Conservation (phyloP, 345 rosid species). For the Pseudoturritis turrita region DNA sequence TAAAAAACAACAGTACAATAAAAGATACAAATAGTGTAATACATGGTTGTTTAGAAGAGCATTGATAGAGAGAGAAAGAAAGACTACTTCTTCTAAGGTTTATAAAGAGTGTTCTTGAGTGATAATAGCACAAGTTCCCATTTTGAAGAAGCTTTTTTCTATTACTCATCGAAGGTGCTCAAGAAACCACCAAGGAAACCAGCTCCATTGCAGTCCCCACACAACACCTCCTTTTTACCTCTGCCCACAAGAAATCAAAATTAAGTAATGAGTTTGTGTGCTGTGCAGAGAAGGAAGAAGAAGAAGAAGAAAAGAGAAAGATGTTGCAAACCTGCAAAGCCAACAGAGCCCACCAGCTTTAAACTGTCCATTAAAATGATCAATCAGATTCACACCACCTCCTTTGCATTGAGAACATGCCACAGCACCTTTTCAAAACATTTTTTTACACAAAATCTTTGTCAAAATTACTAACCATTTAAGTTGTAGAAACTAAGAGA, state of each 20-base stretch:
- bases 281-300: not conserved
- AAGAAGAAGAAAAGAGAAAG: not conserved
- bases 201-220: constrained; percentile 92
- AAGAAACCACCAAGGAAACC: constrained; percentile 93
- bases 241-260: constrained; percentile 38
- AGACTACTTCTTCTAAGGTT: not conserved
- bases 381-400: constrained; percentile 72
- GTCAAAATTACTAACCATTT: not conserved
- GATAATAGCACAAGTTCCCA: not conserved
- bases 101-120: not conserved
- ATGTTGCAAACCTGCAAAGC: constrained; percentile 73
- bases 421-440: constrained; percentile 43
- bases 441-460: not conserved
- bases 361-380: constrained; percentile 93
- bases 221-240: constrained; percentile 75
- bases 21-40: constrained; percentile 10
- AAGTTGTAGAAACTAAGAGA: not conserved
- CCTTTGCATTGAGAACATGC: constrained; percentile 77
- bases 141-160: not conserved
- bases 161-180: constrained; percentile 65
- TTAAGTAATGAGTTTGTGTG: not conserved
- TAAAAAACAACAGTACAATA: not conserved
- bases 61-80: not conserved
- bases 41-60: not conserved
- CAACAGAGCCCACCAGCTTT: constrained; percentile 91